Conservation (phyloP, 2,329 filamentous ascomycete genomes). For the Ciborinia camelliae region DNA sequence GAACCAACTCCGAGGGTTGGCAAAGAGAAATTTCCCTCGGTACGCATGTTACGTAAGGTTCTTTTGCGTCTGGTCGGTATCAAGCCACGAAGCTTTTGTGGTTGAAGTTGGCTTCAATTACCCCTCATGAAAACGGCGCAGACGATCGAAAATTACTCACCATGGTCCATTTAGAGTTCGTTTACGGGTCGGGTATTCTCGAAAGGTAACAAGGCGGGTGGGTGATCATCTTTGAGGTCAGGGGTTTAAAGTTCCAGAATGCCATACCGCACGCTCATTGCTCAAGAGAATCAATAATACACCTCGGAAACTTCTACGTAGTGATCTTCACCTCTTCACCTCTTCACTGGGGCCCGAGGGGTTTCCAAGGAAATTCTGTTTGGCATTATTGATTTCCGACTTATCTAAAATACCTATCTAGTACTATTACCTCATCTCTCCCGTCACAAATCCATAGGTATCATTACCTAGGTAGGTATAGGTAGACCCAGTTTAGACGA, state of each 20-base stretch:
- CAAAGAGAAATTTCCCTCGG: background rate
- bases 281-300: too few relatives aligned
- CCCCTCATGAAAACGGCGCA: background rate
- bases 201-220: background rate
- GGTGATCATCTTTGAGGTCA: background rate
- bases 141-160: background rate
- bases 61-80: background rate
- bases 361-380: too few relatives aligned
- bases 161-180: background rate
- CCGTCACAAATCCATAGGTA: too few relatives aligned
- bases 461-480: too few relatives aligned
- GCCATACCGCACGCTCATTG: too few relatives aligned
- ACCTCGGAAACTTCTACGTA: background rate
- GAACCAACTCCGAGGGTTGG: background rate
- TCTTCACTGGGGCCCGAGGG: too few relatives aligned
- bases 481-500: too few relatives aligned
- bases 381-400: too few relatives aligned
- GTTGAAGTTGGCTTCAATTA: background rate
- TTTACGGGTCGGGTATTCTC: background rate
- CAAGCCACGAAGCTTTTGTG: constrained; percentile 7
- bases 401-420: too few relatives aligned
- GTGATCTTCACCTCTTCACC: too few relatives aligned
- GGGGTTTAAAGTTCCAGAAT: background rate
- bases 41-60: background rate
- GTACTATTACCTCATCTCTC: too few relatives aligned